phyloP scores from a whole-genome alignment of 225 moss, liverwort and hornwort genomes.

The Sphagnum contortum region DNA sequence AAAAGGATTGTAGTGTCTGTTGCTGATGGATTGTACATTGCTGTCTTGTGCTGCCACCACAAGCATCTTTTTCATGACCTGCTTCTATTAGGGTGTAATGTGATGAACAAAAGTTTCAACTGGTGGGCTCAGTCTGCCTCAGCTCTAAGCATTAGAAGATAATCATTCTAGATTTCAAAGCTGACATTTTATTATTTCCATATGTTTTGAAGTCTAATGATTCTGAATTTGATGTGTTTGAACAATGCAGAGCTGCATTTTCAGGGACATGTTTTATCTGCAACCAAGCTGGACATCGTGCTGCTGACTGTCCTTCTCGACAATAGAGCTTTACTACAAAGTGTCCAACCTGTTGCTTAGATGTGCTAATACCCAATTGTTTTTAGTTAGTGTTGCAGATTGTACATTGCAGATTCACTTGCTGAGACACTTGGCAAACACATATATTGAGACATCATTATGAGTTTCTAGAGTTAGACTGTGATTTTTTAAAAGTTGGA shows the following conservation, averaged over 20 bases:
- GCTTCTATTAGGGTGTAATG: not conserved
- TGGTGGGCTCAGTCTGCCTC: not conserved
- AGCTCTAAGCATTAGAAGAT: not conserved
- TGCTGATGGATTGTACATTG: not conserved
- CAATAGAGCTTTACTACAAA: slow-evolving; percentile 8
- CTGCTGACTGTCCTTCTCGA: slow-evolving; percentile 58
- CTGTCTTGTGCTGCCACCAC: too few relatives aligned
- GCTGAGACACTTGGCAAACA: too few relatives aligned
- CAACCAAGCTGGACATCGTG: slow-evolving; percentile 70
- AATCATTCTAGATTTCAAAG: not conserved
- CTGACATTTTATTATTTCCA: not conserved
- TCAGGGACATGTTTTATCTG: slow-evolving; percentile 68
- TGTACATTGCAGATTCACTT: too few relatives aligned
- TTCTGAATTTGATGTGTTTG: not conserved
- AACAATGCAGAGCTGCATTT: slow-evolving; percentile 26
- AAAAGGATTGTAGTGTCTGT: not conserved
- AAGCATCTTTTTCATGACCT: not conserved
- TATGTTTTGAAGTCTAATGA: not conserved
- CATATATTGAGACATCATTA: too few relatives aligned
- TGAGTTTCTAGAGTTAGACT: too few relatives aligned
- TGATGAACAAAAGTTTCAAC: not conserved
- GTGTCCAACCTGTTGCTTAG: too few relatives aligned
- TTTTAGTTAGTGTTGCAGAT: too few relatives aligned
- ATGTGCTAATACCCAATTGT: too few relatives aligned
- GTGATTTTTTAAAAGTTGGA: too few relatives aligned